Evolutionary conservation across 176 grass and related monocot species (phyloP), one percentile per base, ranked within the genome.

Genomic region (Luzula sylvatica): DNA sequence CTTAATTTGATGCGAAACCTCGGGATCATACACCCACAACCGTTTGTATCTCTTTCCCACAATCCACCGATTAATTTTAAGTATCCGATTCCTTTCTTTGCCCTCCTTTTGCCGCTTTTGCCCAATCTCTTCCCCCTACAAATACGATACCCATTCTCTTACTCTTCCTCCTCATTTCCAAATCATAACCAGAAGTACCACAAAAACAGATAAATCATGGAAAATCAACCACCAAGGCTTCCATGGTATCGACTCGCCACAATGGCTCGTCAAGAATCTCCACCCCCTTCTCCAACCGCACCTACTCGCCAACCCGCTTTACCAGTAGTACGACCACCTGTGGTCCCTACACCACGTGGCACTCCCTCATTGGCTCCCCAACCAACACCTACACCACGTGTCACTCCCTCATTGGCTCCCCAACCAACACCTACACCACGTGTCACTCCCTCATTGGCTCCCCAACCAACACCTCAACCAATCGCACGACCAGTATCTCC

Each of bases 1-100:
- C n/a, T n/a, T n/a, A 26, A 74, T 72, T 67, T 60, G 75, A 79
- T 72, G 22, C 75, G 45, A 67, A 72, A 35, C 39, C 75, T 67
- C 72, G 11, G n/a, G 25, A 35, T 20, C 9, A 11, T 9, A 35
- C 5, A 25, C 7, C 19, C 13, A 56, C 42, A 43, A 56, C 42
- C 50, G 60, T 67, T 3, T 16, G 43, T 7, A 38, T 71, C 67
- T 16, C 42, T 58, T 54, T 77, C 59, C 42, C 44, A 43, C n/a
- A 3, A 35, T 22, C 9, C 7, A 35, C 17, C 54, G 38, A 41
- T 43, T 38, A 6, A 7, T 15, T 39, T 23, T 35, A 15, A 58
- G 58, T 30, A 79, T 64, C 65, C 5, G 53, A 59, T 70, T 23
- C 68, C 30, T 60, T 59, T 38, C 75, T 63, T 63, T 59, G 18